Conservation (phyloP, 495 filamentous ascomycete genomes). For the Xylaria telfairii region DNA sequence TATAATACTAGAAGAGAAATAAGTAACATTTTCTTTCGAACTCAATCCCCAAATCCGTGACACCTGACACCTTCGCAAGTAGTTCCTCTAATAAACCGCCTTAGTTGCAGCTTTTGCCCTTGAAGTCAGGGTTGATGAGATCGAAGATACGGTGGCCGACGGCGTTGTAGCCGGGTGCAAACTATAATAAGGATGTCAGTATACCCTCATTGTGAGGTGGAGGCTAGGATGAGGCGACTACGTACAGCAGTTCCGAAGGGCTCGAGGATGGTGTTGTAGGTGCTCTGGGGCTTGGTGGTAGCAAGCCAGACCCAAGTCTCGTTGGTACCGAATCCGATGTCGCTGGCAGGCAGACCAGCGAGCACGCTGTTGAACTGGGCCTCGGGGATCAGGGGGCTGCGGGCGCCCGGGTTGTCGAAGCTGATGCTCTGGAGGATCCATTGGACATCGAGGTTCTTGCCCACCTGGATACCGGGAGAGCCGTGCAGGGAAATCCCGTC, state of each 20-base stretch:
- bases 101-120: not conserved
- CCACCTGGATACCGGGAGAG: conserved; percentile 21
- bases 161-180: conserved; percentile 34
- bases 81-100: not conserved
- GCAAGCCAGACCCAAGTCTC: conserved; percentile 27
- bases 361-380: conserved; percentile 27
- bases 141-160: conserved; percentile 36
- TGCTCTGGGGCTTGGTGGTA: conserved; percentile 27
- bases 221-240: not conserved
- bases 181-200: conserved; percentile 28
- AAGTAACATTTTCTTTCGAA: not conserved
- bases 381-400: conserved; percentile 17
- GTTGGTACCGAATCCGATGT: conserved; percentile 17
- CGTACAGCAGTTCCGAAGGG: conserved; percentile 23
- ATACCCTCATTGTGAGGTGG: not conserved
- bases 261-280: conserved; percentile 26
- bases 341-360: conserved; percentile 22
- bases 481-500: conserved; percentile 35
- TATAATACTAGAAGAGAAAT: conserved; percentile 17
- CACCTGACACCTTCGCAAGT: not conserved
- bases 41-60: not conserved
- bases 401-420: conserved; percentile 26
- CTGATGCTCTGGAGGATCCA: conserved; percentile 27
- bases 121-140: not conserved
- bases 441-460: conserved; percentile 34